Base-by-base conservation (phyloP, 306 rosid genomes). In the Comarum palustre region DNA sequence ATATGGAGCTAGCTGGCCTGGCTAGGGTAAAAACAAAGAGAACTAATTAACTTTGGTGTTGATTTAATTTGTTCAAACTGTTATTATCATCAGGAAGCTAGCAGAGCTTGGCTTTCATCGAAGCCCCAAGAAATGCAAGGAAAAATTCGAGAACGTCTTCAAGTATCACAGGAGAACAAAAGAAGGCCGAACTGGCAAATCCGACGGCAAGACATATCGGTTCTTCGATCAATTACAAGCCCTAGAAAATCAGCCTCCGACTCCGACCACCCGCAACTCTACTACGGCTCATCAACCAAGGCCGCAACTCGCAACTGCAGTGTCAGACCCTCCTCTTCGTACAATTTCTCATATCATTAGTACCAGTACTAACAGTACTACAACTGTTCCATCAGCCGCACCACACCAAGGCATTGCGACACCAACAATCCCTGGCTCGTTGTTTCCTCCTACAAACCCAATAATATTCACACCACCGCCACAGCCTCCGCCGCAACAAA, bases 91-190 rank as follows among this genome's bases (percentile, higher is more conserved):
- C 92, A 94, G 99, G 89, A 94, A 91, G 78, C 83, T 94, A 64
- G 96, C 90, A 42, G 96, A 90, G 65, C 90, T 85, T 75, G 99
- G 97, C 36, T 94, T 81, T 77, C 86, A 86, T 60, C 84, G 99
- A 82, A 88, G 80, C 71, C 87, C 96, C 19, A 94, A 94, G 91
- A 94, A 94, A 67, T 94, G 99, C 85, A 91, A 91, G 72, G 99
- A 94, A 86, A 94, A 94, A 68, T 94, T 94, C 43, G 99, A 94
- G 87, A 94, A 94, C 77, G 96, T 94, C 31, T 91, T 88, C 87
- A 94, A 94, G 84, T 94, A 94, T 72, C 99, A 94, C 80, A 88
- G 89, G 76, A 82, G 99, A 80, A 94, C 97, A 65, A 94, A 88
- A 65, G 96, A 91, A 78, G 96, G 92, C 39, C 77, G 95, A 11